A percentile compares a stretch with the other conserved stretches of the same genome.
Conservation (phyloP, 257 asterid species). For the Striga asiatica region DNA sequence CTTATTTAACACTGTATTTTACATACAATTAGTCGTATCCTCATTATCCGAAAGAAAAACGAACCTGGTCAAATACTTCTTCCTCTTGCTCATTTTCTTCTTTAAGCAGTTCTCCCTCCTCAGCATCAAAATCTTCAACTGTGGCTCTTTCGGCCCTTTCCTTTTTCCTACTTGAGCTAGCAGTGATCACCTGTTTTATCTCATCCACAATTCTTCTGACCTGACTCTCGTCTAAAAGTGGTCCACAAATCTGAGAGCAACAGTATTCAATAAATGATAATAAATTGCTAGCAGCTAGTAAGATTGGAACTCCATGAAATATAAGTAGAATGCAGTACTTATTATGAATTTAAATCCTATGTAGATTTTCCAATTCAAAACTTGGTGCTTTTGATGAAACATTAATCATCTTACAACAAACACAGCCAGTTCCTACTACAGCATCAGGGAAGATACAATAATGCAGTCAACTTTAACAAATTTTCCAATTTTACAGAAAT, state of each 20-base stretch:
- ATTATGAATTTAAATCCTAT: not conserved
- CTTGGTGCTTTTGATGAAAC: no score
- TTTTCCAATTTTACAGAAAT: no score
- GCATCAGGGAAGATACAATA: no score
- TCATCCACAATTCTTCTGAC: constrained; percentile 92
- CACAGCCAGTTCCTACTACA: no score
- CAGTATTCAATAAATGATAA: constrained; percentile 7
- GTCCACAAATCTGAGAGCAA: constrained; percentile 62
- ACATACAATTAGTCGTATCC: no score
- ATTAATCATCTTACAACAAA: no score
- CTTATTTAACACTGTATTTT: no score
- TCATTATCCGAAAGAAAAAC: constrained; percentile 16
- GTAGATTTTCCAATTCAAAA: no score
- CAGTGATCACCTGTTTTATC: constrained; percentile 78
- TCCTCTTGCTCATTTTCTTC: constrained; percentile 99
- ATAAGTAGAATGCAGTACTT: no score
- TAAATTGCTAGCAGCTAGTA: not conserved
- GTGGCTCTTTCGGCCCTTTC: constrained; percentile 87
- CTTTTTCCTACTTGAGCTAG: constrained; percentile 80
- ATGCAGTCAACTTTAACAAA: no score
- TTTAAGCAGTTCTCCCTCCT: constrained; percentile 84
- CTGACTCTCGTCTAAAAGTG: constrained; percentile 79
- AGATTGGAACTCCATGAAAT: not conserved
- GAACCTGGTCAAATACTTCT: constrained; percentile 93
- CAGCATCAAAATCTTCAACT: constrained; percentile 98